Conservation (phyloP, 495 filamentous ascomycete genomes). For the Ramalina peruviana region DNA sequence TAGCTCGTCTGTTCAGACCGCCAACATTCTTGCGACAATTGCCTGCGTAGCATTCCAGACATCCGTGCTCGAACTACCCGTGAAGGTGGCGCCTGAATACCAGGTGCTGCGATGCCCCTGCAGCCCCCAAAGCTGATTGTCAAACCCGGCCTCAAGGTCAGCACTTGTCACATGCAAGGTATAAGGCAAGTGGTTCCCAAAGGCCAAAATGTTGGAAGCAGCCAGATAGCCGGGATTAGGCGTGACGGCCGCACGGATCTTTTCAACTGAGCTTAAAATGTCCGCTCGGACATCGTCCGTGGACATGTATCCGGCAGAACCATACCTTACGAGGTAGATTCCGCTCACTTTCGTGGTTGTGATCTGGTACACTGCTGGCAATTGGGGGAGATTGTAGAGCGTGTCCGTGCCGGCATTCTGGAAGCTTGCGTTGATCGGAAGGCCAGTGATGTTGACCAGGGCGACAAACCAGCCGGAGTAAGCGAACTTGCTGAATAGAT, state of each 20-base stretch:
- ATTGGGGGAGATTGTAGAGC: slow-evolving; percentile 17
- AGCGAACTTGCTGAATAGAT: slow-evolving; percentile 27
- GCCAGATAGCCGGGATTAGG: not conserved
- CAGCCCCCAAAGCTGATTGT: slow-evolving; percentile 31
- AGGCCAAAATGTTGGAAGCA: slow-evolving; percentile 17
- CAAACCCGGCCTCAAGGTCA: slow-evolving; percentile 34
- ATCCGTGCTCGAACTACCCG: too few species aligned
- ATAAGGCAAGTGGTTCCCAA: slow-evolving; percentile 18
- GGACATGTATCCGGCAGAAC: not conserved
- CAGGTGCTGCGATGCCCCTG: slow-evolving; percentile 37
- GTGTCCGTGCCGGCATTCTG: slow-evolving; percentile 21
- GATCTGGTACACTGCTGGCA: slow-evolving; percentile 18
- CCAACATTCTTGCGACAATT: too few species aligned
- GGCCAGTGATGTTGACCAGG: slow-evolving; percentile 28
- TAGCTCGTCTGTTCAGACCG: too few species aligned
- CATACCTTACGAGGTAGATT: slow-evolving; percentile 7
- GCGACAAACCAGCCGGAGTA: slow-evolving; percentile 30
- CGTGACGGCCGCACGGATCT: slow-evolving; percentile 11
- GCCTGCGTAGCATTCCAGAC: too few species aligned
- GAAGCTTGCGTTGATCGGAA: slow-evolving; percentile 18
- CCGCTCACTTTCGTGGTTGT: slow-evolving; percentile 9
- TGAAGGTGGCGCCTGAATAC: slow-evolving; percentile 36
- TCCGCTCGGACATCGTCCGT: slow-evolving; percentile 11
- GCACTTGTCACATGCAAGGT: slow-evolving; percentile 18
- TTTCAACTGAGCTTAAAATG: slow-evolving; percentile 6